Evolutionary conservation across 306 rosid species (phyloP).

Genomic region (Sechiopsis laciniata): DNA sequence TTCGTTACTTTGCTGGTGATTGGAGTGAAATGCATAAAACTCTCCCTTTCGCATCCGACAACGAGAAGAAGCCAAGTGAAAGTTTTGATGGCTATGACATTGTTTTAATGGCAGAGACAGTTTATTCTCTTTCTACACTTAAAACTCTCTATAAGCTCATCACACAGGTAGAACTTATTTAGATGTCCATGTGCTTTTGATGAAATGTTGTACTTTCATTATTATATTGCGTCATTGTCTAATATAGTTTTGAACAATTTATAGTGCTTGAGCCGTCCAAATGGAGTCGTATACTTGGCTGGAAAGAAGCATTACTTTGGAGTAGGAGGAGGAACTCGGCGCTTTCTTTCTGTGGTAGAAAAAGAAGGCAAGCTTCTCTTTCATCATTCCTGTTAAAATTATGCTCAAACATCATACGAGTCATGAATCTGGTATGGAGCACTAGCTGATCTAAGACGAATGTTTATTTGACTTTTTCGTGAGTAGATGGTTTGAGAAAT

Average conservation of each 20-base stretch:
- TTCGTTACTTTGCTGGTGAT: constrained; percentile 83
- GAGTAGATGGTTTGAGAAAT: neutral
- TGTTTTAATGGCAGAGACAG: constrained; percentile 94
- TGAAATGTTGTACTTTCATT: neutral
- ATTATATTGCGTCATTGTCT: neutral
- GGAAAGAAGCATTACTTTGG: constrained; percentile 96
- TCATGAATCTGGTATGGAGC: neutral
- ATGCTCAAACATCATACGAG: neutral
- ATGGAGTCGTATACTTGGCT: constrained; percentile 71
- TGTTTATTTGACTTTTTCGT: neutral
- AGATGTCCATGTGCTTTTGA: neutral
- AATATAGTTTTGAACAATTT: no score
- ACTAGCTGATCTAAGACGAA: neutral
- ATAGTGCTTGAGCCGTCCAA: constrained; percentile 50
- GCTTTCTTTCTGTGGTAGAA: constrained; percentile 65
- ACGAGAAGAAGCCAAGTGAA: constrained; percentile 19
- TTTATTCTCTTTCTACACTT: constrained; percentile 64
- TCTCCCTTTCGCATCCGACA: constrained; percentile 43
- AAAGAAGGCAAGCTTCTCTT: constrained; percentile 58
- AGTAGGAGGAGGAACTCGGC: constrained; percentile 84
- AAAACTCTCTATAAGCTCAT: constrained; percentile 70
- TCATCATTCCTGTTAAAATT: neutral
- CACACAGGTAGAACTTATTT: constrained; percentile 52
- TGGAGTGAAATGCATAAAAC: constrained; percentile 79
- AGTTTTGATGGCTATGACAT: constrained; percentile 56